phyloP scores from a whole-genome alignment of 306 rosid genomes.

The Prunus kanzakura region DNA sequence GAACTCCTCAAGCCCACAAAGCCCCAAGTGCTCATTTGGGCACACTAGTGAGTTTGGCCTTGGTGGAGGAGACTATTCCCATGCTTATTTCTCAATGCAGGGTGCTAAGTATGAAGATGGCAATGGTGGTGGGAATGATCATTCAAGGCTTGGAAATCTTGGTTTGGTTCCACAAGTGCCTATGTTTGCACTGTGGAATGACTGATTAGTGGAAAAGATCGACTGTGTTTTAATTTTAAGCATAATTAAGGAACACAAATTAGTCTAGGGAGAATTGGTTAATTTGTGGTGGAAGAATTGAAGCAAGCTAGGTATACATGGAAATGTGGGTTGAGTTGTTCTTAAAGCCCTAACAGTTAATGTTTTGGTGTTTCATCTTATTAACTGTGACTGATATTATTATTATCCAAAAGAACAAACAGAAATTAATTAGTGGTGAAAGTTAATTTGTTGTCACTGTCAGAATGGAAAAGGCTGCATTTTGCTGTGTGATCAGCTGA shows the following conservation, averaged over 20 bases:
- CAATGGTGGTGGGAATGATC: slow-evolving; percentile 47
- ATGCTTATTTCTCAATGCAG: slow-evolving; percentile 55
- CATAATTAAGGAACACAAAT: background rate
- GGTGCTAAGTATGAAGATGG: slow-evolving; percentile 59
- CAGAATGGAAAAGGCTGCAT: background rate
- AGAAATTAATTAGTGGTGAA: background rate
- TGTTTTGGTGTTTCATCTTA: slow-evolving; percentile 3
- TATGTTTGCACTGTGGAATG: slow-evolving; percentile 86
- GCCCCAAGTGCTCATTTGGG: slow-evolving; percentile 44
- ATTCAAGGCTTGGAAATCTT: slow-evolving; percentile 44
- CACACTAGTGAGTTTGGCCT: slow-evolving; percentile 39
- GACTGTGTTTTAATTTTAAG: background rate
- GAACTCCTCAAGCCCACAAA: slow-evolving; percentile 31
- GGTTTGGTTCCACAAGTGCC: slow-evolving; percentile 74
- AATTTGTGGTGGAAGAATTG: slow-evolving; percentile 1
- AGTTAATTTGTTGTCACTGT: background rate
- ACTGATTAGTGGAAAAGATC: slow-evolving; percentile 14
- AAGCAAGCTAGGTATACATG: slow-evolving; percentile 5
- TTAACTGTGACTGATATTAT: background rate
- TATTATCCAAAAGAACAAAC: background rate
- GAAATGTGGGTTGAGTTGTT: background rate
- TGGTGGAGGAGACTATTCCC: slow-evolving; percentile 53
- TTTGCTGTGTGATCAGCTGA: background rate
- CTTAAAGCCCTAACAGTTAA: background rate
- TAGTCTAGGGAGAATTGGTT: slow-evolving; percentile 2